Evolutionary conservation across 306 rosid species (phyloP), one percentile per base, ranked within the genome.

Genomic region (Ammopiptanthus mongolicus): DNA sequence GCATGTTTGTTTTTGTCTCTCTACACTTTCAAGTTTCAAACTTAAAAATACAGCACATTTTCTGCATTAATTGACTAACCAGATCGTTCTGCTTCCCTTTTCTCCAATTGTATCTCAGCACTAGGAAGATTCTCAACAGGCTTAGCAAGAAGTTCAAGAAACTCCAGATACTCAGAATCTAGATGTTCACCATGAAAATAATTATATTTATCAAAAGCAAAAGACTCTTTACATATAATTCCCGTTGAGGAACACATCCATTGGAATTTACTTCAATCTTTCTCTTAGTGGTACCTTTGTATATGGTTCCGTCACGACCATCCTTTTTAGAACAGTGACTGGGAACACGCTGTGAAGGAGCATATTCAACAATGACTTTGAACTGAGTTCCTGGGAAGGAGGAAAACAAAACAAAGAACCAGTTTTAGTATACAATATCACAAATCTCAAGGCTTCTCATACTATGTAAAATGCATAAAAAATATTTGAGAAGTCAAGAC

Each of bases 41-140:
- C 15, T 33, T 4, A 8, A 68, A 69, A 65, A 50, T 22, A 58
- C n/a, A 3, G 56, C 55, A 73, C 2, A 73, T 46, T 60, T 73
- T 31, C 56, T 52, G 65, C 50, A 50, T 19, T 33, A 47, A 61
- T 6, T 6, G 62, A 88, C 93, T 80, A 78, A 90, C 93, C 93
- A 80, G 90, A 78, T 73, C 87, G 88, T 73, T 88, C 90, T 6
- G 93, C 90, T 56, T 91, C 96, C 83, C 90, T 86, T 82, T 89
- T 88, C 78, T 91, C 96, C 84, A 91, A 65, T 37, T 91, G 93
- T 75, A 87, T 85, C 84, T 91, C 93, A 8, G 96, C 96, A 72
- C 93, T 91, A 9, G 96, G 93, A 81, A 91, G 96, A 84, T 85
- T 88, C 88, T 91, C 93, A 13, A 82, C 80, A 64, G 96, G 96